Conservation (phyloP, 352 stramenopile genomes). For the Globisporangium cylindrosporum region DNA sequence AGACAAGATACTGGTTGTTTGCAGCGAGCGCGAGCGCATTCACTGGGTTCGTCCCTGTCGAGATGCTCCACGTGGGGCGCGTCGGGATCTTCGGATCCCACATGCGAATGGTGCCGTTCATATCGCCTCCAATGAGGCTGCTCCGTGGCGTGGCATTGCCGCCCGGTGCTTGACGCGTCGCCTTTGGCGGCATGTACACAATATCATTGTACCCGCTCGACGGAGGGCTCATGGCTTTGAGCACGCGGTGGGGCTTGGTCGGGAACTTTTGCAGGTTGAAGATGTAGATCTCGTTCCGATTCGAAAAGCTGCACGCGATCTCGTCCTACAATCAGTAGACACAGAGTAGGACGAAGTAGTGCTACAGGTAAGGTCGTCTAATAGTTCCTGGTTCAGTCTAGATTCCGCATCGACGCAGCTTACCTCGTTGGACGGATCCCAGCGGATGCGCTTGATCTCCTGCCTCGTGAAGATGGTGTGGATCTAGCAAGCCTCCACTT, state of each 20-base stretch:
- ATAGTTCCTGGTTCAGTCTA: neutral
- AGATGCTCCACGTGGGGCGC: conserved; percentile 54
- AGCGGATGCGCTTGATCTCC: conserved; percentile 71
- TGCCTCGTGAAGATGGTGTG: conserved; percentile 70
- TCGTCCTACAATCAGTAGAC: conserved; percentile 39
- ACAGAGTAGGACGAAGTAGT: neutral
- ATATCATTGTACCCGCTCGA: conserved; percentile 78
- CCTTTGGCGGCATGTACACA: conserved; percentile 37
- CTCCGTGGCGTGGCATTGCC: conserved; percentile 16
- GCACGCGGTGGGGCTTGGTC: conserved; percentile 46
- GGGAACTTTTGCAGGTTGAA: conserved; percentile 79
- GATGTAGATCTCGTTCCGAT: conserved; percentile 71
- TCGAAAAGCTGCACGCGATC: conserved; percentile 69
- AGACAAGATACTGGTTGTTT: conserved; percentile 52
- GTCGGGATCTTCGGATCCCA: conserved; percentile 60
- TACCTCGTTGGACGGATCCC: conserved; percentile 74
- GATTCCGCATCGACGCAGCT: neutral
- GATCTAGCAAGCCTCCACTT: conserved; percentile 30
- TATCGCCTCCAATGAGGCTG: conserved; percentile 55
- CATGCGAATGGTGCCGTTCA: conserved; percentile 60
- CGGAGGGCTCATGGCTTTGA: conserved; percentile 65
- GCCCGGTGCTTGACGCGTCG: neutral
- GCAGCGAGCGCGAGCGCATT: conserved; percentile 45
- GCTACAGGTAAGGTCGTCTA: no score
- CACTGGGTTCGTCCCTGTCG: conserved; percentile 43